Percentiles rank a stretch among this genome's conserved stretches.
Conservation (phyloP, 768 basidiomycete species). For the Clitopilus passeckerianus region DNA sequence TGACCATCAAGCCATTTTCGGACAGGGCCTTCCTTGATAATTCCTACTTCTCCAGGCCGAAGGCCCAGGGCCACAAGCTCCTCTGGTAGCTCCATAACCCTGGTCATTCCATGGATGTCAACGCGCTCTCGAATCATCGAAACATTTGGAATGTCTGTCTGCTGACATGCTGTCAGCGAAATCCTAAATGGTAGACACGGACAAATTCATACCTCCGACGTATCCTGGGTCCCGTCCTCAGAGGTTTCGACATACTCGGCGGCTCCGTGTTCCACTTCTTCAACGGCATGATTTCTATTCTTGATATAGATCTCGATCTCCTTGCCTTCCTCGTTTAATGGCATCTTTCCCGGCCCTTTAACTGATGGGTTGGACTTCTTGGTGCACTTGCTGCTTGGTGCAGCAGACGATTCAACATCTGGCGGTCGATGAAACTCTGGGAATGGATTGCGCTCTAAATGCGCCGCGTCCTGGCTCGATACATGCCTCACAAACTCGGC, state of each 20-base stretch:
- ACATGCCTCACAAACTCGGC: conserved; percentile 55
- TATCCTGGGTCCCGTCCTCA: not conserved
- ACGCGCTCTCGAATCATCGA: conserved; percentile 73
- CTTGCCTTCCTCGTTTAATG: not conserved
- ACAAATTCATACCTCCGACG: not conserved
- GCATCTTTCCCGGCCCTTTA: not conserved
- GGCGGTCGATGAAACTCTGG: conserved; percentile 23
- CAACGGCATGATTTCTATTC: not conserved
- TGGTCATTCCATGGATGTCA: conserved; percentile 49
- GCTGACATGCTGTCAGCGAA: not conserved
- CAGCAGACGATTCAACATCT: not conserved
- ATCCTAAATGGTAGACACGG: not conserved
- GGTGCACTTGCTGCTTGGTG: not conserved
- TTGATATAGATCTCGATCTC: not conserved
- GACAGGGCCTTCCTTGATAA: conserved; percentile 71
- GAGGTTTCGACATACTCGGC: not conserved
- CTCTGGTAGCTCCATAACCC: conserved; percentile 58
- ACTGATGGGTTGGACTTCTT: not conserved
- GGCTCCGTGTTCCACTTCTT: not conserved
- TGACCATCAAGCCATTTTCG: conserved; percentile 64
- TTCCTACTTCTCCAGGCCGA: conserved; percentile 51
- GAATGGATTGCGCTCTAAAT: conserved; percentile 39
- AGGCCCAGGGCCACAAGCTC: conserved; percentile 52
- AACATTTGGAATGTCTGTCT: conserved; percentile 19
- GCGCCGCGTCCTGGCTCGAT: conserved; percentile 29